These are phyloP conservation scores for Citrus inodora DNA, from an alignment of 345 rosid genomes.

Conservation along the genomic window DNA sequence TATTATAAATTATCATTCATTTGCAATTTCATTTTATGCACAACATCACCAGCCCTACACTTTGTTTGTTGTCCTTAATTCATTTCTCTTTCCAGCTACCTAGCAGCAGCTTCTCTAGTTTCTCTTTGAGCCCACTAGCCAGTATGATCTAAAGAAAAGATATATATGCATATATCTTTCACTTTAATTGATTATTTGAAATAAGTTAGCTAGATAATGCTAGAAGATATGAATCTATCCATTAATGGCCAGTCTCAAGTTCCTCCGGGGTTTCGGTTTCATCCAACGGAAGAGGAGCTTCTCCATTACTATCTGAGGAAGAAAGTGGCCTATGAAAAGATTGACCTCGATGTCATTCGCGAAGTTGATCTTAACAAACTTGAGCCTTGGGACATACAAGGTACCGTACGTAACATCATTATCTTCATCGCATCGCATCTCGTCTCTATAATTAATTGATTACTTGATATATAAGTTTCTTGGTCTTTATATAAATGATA, in stretches of 20 bases:
- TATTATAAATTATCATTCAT: constrained; percentile 70
- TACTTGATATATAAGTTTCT: not conserved
- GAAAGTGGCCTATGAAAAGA: constrained; percentile 77
- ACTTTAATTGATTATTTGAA: no score
- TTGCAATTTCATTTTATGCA: constrained; percentile 45
- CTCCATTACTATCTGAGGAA: constrained; percentile 90
- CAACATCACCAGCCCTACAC: constrained; percentile 14
- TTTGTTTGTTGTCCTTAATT: not conserved
- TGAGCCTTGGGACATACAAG: constrained; percentile 99
- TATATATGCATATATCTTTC: no score
- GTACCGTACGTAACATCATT: constrained; percentile 23
- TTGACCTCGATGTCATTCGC: constrained; percentile 94
- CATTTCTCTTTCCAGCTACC: not conserved
- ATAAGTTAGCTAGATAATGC: constrained; percentile 22
- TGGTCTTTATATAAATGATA: not conserved
- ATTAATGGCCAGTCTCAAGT: constrained; percentile 93
- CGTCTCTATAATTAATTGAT: not conserved
- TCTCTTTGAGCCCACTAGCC: not conserved
- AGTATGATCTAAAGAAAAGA: not conserved
- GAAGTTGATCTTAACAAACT: constrained; percentile 99
- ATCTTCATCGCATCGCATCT: no score
- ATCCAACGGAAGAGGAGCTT: constrained; percentile 97
- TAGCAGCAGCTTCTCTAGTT: not conserved
- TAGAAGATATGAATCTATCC: constrained; percentile 68
- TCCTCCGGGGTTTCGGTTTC: constrained; percentile 98